These are phyloP conservation scores for Syncephalastrum sp. DNA, from an alignment of 371 early-diverging fungal species.

Conservation along the genomic window DNA sequence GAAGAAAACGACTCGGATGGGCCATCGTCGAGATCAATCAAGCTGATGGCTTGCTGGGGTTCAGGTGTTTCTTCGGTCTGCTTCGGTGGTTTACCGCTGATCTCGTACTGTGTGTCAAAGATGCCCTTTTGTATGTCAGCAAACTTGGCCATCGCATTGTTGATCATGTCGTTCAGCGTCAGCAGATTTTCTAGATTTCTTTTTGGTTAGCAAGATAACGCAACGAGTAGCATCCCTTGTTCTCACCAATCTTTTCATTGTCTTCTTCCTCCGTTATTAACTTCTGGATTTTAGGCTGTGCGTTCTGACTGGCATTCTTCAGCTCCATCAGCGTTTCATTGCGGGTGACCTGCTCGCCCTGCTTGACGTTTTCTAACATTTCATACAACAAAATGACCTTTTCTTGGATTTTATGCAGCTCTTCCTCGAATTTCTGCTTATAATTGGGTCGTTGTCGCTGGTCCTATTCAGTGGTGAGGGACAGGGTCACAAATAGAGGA, in stretches of 20 bases:
- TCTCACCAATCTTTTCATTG: constrained; percentile 27
- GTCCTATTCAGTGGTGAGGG: constrained; percentile 49
- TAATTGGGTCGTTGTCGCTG: constrained; percentile 80
- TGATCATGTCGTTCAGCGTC: constrained; percentile 84
- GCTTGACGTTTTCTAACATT: constrained; percentile 67
- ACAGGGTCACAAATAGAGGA: neutral
- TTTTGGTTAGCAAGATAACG: no score
- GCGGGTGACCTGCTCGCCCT: constrained; percentile 55
- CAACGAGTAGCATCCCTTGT: neutral
- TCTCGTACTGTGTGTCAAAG: constrained; percentile 45
- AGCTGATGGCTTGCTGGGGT: constrained; percentile 44
- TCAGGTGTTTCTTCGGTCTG: constrained; percentile 21
- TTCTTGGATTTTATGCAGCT: constrained; percentile 80
- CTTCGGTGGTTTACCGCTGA: constrained; percentile 38
- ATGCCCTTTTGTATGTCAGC: constrained; percentile 66
- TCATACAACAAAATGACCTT: constrained; percentile 77
- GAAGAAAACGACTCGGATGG: constrained; percentile 5
- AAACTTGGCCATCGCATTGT: constrained; percentile 75
- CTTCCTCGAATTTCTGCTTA: constrained; percentile 78
- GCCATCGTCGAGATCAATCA: constrained; percentile 68
- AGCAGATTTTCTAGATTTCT: constrained; percentile 58
- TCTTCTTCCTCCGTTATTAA: constrained; percentile 53
- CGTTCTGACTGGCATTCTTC: constrained; percentile 52
- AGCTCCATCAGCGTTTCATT: constrained; percentile 57
- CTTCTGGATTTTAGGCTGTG: constrained; percentile 77